Percentiles rank a stretch among this genome's conserved stretches.
Evolutionary conservation across 176 grass and related monocot species (phyloP).

Genomic region (Puccinellia tenuiflora): DNA sequence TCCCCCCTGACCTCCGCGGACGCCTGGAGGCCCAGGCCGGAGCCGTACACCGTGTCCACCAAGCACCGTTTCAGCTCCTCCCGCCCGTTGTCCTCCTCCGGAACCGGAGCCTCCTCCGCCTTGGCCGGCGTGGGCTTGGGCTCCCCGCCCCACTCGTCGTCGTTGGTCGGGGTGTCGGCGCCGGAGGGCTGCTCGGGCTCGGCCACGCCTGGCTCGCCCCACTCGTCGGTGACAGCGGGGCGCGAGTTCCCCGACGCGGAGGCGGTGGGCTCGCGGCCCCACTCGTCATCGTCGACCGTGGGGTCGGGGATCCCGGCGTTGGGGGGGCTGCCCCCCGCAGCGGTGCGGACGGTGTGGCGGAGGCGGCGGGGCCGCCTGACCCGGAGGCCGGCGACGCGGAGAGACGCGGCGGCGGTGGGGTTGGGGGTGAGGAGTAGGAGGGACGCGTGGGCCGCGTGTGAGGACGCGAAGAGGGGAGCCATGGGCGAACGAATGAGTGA

Average conservation of each 20-base stretch:
- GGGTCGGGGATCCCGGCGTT: conserved; percentile 36
- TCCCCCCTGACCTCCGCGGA: conserved; percentile 79
- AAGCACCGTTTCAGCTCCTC: conserved; percentile 77
- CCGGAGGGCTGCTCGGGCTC: conserved; percentile 44
- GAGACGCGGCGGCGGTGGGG: background rate
- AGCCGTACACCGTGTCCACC: conserved; percentile 73
- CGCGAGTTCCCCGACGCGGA: conserved; percentile 12
- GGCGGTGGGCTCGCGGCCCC: conserved; percentile 36
- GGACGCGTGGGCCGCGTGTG: conserved; percentile 24
- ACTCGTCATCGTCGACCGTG: conserved; percentile 56
- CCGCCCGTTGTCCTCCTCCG: conserved; percentile 25
- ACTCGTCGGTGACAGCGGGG: conserved; percentile 48
- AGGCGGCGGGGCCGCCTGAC: background rate
- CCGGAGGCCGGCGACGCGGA: background rate
- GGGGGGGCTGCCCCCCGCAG: background rate
- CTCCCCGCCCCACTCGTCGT: conserved; percentile 62
- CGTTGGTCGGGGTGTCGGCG: conserved; percentile 53
- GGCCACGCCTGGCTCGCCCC: conserved; percentile 54
- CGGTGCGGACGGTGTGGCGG: background rate
- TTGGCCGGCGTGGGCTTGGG: background rate
- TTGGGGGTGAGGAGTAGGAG: conserved; percentile 24
- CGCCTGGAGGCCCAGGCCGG: conserved; percentile 67
- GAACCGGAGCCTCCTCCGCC: background rate
- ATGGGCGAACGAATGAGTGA: conserved; percentile 24
- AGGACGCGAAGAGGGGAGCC: conserved; percentile 45